Evolutionary conservation across 768 basidiomycete species (phyloP).

Genomic region (Hericium alpestre): DNA sequence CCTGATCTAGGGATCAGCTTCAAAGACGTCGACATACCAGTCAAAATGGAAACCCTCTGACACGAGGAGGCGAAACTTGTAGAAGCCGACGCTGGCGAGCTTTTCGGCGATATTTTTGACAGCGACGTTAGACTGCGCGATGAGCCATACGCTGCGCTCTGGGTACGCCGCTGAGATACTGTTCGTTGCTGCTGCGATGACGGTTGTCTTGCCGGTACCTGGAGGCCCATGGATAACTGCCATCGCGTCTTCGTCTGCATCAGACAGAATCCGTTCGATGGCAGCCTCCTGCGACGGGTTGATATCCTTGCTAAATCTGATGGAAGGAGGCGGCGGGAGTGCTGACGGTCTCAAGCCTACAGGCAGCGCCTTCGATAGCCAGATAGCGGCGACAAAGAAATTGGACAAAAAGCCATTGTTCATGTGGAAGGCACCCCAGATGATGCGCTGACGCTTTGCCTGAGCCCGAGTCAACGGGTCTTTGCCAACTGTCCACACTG

Average conservation of each 20-base stretch:
- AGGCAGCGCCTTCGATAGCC: not conserved
- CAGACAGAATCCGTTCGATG: slow-evolving; percentile 22
- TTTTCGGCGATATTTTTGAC: slow-evolving; percentile 46
- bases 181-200: slow-evolving; percentile 13
- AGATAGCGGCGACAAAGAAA: slow-evolving; percentile 19
- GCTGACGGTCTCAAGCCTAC: not conserved
- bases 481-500: slow-evolving; percentile 12
- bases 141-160: slow-evolving; percentile 23
- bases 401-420: slow-evolving; percentile 10
- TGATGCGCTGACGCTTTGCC: slow-evolving; percentile 12
- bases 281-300: slow-evolving; percentile 21
- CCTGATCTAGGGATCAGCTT: no score
- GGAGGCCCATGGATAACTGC: slow-evolving; percentile 19
- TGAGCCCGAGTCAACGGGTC: slow-evolving; percentile 15
- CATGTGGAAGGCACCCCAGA: slow-evolving; percentile 17
- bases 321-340: not conserved
- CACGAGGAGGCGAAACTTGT: slow-evolving; percentile 29
- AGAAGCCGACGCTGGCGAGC: slow-evolving; percentile 22
- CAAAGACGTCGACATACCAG: no score
- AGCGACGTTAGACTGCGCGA: slow-evolving; percentile 40
- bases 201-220: slow-evolving; percentile 16
- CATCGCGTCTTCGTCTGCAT: slow-evolving; percentile 13
- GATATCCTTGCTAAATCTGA: not conserved
- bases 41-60: slow-evolving; percentile 35
- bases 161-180: not conserved